Evolutionary conservation across 2,329 filamentous ascomycete species (phyloP), one percentile per base, ranked within the genome.

Genomic region (Bipolaris sorokiniana): DNA sequence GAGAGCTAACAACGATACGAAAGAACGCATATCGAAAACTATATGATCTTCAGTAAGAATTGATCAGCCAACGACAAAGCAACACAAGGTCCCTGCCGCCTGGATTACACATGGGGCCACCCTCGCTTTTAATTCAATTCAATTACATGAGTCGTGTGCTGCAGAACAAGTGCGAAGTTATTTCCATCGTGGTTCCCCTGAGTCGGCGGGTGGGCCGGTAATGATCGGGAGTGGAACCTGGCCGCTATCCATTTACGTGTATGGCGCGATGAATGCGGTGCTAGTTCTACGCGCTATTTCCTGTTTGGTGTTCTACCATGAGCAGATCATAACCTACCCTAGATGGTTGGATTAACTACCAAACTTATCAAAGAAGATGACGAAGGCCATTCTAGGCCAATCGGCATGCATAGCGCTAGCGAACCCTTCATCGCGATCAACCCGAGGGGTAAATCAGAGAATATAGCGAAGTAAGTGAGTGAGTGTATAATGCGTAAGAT

Each of bases 1-100:
- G 20, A 62, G 37, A 47, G 56, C 62, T 23, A 65, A 31, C 22
- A 51, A 58, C 28, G 33, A 34, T 13, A 49, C 44, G 34, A 28
- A 22, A 11, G 56, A 48, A 53, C 60, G 62, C 62, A 65, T 66
- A 9, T 49, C 47, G 46, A 42, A 15, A 11, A 9, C 23, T 37
- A 34, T 15, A 13, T 15, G 7, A 20, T 22, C 11, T 34, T 33
- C 22, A 26, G 31, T 33, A 5, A 31, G 23, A 23, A 28, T 31
- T 28, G 16, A 26, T 47, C 23, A 18, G 22, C 11, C 13, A 33
- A 37, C 23, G 36, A 22, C 13, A 26, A 34, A 38, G 34, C 7
- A 9, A 22, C 31, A 11, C n/a, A 46, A 44, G 16, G 42, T n/a
- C 48, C 48, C 36, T 47, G 36, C 33, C 22, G 22, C 10, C 20